These are phyloP conservation scores for Berberis vulgaris DNA, from an alignment of 164 flowering plant species.

Conservation along the genomic window DNA sequence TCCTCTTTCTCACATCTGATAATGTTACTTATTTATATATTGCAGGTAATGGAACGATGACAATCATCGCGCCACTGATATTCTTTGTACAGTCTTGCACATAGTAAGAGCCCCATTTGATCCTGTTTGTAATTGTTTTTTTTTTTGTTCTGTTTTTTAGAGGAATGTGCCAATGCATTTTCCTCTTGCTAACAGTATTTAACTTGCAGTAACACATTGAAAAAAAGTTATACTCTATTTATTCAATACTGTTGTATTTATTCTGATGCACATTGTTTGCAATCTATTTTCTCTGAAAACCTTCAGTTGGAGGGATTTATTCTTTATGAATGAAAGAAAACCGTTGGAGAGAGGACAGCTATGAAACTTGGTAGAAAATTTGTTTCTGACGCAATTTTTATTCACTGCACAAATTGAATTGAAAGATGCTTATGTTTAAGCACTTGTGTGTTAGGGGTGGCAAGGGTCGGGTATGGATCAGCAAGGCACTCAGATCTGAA, in stretches of 20 bases:
- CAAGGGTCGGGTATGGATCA: too few relatives aligned
- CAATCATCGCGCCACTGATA: neutral
- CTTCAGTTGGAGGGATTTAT: neutral
- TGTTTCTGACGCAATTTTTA: too few relatives aligned
- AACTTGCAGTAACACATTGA: neutral
- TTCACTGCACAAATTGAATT: too few relatives aligned
- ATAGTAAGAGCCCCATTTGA: neutral
- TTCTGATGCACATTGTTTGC: too few relatives aligned
- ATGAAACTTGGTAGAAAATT: too few relatives aligned
- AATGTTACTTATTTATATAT: neutral
- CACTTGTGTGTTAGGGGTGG: too few relatives aligned
- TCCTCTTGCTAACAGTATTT: neutral
- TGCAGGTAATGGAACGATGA: slow-evolving; percentile 1
- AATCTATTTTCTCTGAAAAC: neutral
- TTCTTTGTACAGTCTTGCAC: slow-evolving; percentile 4
- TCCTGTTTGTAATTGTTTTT: neutral
- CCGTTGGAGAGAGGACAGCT: too few relatives aligned
- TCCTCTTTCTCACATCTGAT: neutral
- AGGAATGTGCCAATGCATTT: neutral
- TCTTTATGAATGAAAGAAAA: too few relatives aligned
- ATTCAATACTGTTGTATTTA: too few relatives aligned
- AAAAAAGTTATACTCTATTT: neutral
- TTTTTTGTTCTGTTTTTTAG: neutral
- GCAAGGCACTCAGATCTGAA: too few relatives aligned
- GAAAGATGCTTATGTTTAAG: too few relatives aligned